Conservation (phyloP, 345 rosid genomes). For the Camelina hispida region DNA sequence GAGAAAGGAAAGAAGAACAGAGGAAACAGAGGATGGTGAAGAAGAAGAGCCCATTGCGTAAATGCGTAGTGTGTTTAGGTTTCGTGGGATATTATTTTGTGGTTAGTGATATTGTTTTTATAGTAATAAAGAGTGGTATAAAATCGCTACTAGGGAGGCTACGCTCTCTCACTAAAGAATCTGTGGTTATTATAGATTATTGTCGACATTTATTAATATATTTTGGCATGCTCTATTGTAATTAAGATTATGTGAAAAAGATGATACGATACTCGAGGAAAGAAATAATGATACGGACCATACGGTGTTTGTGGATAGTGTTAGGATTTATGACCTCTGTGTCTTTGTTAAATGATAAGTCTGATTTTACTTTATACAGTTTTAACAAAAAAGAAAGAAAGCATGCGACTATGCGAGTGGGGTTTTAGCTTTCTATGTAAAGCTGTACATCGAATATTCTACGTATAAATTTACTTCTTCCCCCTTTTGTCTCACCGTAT, state of each 20-base stretch:
- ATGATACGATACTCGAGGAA: constrained; percentile 35
- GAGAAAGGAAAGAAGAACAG: constrained; percentile 47
- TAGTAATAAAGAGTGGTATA: constrained; percentile 13
- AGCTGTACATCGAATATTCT: constrained; percentile 25
- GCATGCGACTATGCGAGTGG: constrained; percentile 41
- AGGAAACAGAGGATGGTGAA: constrained; percentile 47
- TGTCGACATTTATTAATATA: neutral
- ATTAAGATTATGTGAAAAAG: constrained; percentile 27
- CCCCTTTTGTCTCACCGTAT: constrained; percentile 22
- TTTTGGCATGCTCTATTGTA: neutral
- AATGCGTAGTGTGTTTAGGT: constrained; percentile 2
- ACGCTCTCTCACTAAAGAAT: constrained; percentile 31
- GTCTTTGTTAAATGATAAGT: constrained; percentile 5
- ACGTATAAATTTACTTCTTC: constrained; percentile 13
- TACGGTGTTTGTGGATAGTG: constrained; percentile 32
- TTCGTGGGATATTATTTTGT: constrained; percentile 17
- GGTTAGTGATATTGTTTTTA: constrained; percentile 32
- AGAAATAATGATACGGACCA: constrained; percentile 43
- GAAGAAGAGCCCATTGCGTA: constrained; percentile 39
- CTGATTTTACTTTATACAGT: neutral
- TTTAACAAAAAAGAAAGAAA: constrained; percentile 7
- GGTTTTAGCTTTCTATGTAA: constrained; percentile 18
- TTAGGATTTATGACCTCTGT: constrained; percentile 17
- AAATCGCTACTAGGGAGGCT: neutral
- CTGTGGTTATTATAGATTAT: constrained; percentile 29